Evolutionary conservation across 352 stramenopile species (phyloP).

Genomic region (Phytophthora nicotianae): DNA sequence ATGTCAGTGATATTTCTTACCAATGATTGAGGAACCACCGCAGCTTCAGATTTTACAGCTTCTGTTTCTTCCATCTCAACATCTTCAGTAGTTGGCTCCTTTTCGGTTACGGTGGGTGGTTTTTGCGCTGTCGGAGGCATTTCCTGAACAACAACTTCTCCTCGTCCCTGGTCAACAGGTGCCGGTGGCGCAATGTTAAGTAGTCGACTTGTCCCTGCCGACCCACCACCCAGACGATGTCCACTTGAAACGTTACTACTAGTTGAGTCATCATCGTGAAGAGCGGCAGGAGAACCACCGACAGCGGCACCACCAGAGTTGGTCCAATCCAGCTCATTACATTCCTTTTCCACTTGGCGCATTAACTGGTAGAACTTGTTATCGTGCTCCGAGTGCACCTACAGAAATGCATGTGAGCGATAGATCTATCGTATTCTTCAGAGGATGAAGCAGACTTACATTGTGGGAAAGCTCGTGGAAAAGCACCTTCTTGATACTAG

Average conservation of each 20-base stretch:
- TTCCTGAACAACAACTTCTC: not conserved
- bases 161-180: not conserved
- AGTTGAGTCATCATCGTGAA: conserved; percentile 18
- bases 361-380: conserved; percentile 86
- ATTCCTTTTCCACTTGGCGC: conserved; percentile 76
- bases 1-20: conserved; percentile 13
- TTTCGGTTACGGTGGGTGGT: not conserved
- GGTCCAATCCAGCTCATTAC: conserved; percentile 75
- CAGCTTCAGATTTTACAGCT: not conserved
- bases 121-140: not conserved
- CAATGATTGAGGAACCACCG: not conserved
- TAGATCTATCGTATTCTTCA: not conserved
- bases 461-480: conserved; percentile 96
- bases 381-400: conserved; percentile 82
- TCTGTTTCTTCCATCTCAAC: conserved; percentile 28
- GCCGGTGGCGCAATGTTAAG: conserved; percentile 1
- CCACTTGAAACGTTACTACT: conserved; percentile 12
- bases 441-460: conserved; percentile 39
- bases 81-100: conserved; percentile 8
- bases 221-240: conserved; percentile 47
- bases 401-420: not conserved
- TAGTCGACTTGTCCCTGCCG: conserved; percentile 37
- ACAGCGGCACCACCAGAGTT: conserved; percentile 43
- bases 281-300: conserved; percentile 30
- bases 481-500: conserved; percentile 92